phyloP scores from a whole-genome alignment of 1,284 basidiomycete genomes.

The Amylostereum chailletii region DNA sequence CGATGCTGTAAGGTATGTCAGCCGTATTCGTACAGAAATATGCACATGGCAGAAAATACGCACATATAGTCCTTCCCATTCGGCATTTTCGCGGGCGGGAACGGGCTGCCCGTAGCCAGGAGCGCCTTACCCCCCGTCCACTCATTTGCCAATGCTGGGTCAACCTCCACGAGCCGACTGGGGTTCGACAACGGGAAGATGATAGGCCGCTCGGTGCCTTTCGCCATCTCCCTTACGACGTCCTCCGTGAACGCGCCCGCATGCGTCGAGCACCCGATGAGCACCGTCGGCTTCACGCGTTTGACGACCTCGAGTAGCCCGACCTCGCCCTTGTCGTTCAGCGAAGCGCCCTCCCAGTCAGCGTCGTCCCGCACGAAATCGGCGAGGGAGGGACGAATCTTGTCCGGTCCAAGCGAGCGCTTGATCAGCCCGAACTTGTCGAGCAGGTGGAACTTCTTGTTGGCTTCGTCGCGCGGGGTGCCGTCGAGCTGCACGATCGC shows the following conservation, averaged over 20 bases:
- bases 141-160: conserved; percentile 61
- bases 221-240: conserved; percentile 63
- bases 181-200: conserved; percentile 83
- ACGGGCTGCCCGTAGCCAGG: conserved; percentile 78
- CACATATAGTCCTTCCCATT: conserved; percentile 62
- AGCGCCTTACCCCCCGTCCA: conserved; percentile 76
- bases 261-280: conserved; percentile 79
- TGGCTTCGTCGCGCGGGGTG: conserved; percentile 50
- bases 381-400: conserved; percentile 42
- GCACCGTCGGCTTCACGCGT: conserved; percentile 58
- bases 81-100: conserved; percentile 64
- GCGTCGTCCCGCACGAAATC: conserved; percentile 51
- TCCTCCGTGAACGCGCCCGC: conserved; percentile 78
- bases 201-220: conserved; percentile 62
- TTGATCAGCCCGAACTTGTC: conserved; percentile 52
- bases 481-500: conserved; percentile 62
- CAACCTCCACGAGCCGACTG: conserved; percentile 66
- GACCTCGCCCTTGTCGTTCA: conserved; percentile 35
- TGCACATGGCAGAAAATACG: conserved; percentile 14
- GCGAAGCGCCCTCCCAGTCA: conserved; percentile 38
- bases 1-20: conserved; percentile 35
- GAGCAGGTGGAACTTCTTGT: conserved; percentile 58
- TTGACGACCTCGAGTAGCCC: conserved; percentile 61
- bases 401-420: conserved; percentile 34
- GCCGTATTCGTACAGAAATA: neutral